Evolutionary conservation across 495 filamentous ascomycete genomes (phyloP).

Genomic region (Aspergillus panamensis): DNA sequence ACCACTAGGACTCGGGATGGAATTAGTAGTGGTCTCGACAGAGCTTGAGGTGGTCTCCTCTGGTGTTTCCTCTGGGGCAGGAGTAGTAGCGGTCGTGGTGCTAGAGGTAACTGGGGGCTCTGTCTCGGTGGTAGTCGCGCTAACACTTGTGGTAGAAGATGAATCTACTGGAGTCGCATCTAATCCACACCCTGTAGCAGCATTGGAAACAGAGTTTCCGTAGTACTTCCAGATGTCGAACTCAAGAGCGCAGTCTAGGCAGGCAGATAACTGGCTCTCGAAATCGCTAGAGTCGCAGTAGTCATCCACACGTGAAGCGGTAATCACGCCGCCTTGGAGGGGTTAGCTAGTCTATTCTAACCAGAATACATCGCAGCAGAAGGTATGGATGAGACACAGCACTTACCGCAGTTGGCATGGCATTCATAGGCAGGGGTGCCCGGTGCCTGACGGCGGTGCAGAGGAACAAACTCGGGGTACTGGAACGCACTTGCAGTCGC

Average conservation of each 20-base stretch:
- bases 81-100: not conserved
- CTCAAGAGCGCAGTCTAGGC: conserved; percentile 44
- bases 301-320: conserved; percentile 27
- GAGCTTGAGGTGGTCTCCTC: not conserved
- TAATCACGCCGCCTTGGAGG: conserved; percentile 40
- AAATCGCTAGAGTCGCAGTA: conserved; percentile 43
- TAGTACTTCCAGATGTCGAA: conserved; percentile 50
- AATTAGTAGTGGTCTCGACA: not conserved
- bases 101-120: conserved; percentile 1
- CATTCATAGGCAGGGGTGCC: conserved; percentile 46
- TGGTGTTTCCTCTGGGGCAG: not conserved
- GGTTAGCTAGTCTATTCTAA: conserved; percentile 7
- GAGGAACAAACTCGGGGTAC: conserved; percentile 18
- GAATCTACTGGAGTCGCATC: conserved; percentile 35
- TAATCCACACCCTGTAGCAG: conserved; percentile 35
- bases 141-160: conserved; percentile 11
- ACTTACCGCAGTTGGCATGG: conserved; percentile 48
- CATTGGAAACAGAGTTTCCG: conserved; percentile 30
- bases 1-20: conserved; percentile 2
- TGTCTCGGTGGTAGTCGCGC: conserved; percentile 14
- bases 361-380: not conserved
- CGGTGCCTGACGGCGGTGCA: conserved; percentile 25
- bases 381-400: not conserved
- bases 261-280: conserved; percentile 37
- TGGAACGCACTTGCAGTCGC: conserved; percentile 10